Evolutionary conservation across 2,329 filamentous ascomycete species (phyloP).

Genomic region (Aspergillus sp.): DNA sequence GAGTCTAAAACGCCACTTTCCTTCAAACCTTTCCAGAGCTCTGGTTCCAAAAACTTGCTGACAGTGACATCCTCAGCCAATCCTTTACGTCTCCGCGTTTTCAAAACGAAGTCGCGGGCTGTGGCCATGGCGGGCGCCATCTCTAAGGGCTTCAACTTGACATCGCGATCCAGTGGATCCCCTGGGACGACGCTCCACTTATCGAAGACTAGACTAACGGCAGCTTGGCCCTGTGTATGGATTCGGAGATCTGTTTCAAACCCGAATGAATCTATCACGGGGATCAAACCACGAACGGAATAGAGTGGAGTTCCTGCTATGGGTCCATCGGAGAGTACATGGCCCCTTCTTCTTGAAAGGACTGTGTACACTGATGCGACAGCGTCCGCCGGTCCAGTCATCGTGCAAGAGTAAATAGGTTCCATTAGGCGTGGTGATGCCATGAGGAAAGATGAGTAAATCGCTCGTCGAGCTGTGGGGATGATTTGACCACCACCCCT

Average conservation of each 20-base stretch:
- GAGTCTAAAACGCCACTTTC: slow-evolving; percentile 84
- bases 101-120: slow-evolving; percentile 92
- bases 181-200: slow-evolving; percentile 95
- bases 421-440: slow-evolving; percentile 96
- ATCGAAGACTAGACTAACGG: slow-evolving; percentile 90
- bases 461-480: slow-evolving; percentile 85
- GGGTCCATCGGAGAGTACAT: slow-evolving; percentile 90
- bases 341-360: slow-evolving; percentile 80
- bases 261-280: slow-evolving; percentile 95
- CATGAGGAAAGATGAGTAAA: slow-evolving; percentile 97
- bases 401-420: slow-evolving; percentile 87
- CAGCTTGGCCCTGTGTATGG: slow-evolving; percentile 90
- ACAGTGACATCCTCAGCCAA: slow-evolving; percentile 93
- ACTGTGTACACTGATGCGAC: slow-evolving; percentile 90
- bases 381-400: slow-evolving; percentile 88
- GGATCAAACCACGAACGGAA: slow-evolving; percentile 84
- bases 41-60: slow-evolving; percentile 93
- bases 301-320: slow-evolving; percentile 94
- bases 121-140: slow-evolving; percentile 85
- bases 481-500: slow-evolving; percentile 96
- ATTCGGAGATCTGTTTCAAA: slow-evolving; percentile 98
- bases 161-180: slow-evolving; percentile 86
- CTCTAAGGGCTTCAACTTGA: slow-evolving; percentile 79
- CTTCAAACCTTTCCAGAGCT: slow-evolving; percentile 83
- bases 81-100: slow-evolving; percentile 90